These are phyloP conservation scores for Trematosphaeria pertusa DNA, from an alignment of 2,329 filamentous ascomycete genomes.

Conservation along the genomic window DNA sequence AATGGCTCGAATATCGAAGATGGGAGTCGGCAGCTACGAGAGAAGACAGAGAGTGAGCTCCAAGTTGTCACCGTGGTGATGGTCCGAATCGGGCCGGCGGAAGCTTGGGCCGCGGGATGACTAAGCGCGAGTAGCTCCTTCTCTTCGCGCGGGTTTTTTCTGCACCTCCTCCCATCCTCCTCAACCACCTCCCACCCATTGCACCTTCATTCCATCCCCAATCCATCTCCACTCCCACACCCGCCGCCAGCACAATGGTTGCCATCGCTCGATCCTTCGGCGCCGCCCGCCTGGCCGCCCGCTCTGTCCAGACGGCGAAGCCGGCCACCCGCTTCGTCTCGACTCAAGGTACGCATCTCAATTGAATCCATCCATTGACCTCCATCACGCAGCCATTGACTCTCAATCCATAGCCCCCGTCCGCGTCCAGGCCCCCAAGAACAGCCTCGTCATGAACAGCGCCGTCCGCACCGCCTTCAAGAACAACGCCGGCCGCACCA, in stretches of 20 bases:
- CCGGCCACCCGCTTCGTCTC: slow-evolving; percentile 42
- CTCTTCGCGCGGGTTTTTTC: slow-evolving; percentile 22
- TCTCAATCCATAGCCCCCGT: slow-evolving; percentile 35
- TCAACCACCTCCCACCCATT: slow-evolving; percentile 40
- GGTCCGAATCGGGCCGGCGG: slow-evolving; percentile 10
- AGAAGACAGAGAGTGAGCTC: no score
- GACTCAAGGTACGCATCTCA: slow-evolving; percentile 34
- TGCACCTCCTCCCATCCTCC: slow-evolving; percentile 34
- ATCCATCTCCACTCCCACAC: slow-evolving; percentile 47
- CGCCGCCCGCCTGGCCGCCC: slow-evolving; percentile 50
- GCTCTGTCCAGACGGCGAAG: slow-evolving; percentile 49
- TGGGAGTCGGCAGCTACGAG: no score
- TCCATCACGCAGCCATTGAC: slow-evolving; percentile 44
- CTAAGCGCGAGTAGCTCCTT: slow-evolving; percentile 14
- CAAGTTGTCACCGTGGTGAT: slow-evolving; percentile 13
- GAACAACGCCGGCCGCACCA: slow-evolving; percentile 49
- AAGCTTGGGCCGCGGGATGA: slow-evolving; percentile 11
- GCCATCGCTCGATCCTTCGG: slow-evolving; percentile 49
- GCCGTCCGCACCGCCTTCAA: slow-evolving; percentile 50
- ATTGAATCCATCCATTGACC: slow-evolving; percentile 32
- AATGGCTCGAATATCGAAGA: no score
- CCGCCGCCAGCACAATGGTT: slow-evolving; percentile 48
- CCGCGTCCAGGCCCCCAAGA: slow-evolving; percentile 39
- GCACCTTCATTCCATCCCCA: slow-evolving; percentile 47
- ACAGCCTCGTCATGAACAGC: slow-evolving; percentile 45